A percentile compares a stretch with the other conserved stretches of the same genome.
These are phyloP conservation scores for Backusella morwellensis DNA, from an alignment of 192 early-diverging fungal species.

Conservation along the genomic window DNA sequence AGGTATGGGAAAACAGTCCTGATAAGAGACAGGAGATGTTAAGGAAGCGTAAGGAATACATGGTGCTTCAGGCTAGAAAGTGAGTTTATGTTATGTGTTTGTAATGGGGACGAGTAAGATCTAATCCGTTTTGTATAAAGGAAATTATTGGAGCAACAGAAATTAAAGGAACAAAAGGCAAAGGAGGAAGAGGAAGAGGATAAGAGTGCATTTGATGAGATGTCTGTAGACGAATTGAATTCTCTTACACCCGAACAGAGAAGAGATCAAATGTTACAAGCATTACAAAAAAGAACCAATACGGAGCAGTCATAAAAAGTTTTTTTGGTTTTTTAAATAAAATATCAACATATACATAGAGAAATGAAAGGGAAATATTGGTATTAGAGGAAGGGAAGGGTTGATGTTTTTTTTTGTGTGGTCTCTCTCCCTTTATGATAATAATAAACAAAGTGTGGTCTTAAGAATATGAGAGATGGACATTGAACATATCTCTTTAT, in stretches of 20 bases:
- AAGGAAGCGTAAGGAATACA: slow-evolving; percentile 63
- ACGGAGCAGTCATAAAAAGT: background rate
- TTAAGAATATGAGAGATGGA: too few species aligned
- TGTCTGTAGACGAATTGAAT: slow-evolving; percentile 35
- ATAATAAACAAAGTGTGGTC: too few species aligned
- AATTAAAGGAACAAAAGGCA: slow-evolving; percentile 3
- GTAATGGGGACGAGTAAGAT: background rate
- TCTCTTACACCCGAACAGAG: slow-evolving; percentile 25
- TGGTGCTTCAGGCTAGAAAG: slow-evolving; percentile 71
- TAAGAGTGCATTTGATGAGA: slow-evolving; percentile 15
- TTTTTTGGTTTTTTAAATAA: too few species aligned
- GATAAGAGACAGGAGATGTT: slow-evolving; percentile 61
- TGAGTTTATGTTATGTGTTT: slow-evolving; percentile 17
- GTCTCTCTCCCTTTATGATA: too few species aligned
- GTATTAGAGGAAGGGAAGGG: too few species aligned
- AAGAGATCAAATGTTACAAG: slow-evolving; percentile 34
- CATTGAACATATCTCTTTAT: too few species aligned
- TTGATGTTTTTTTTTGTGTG: too few species aligned
- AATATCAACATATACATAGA: too few species aligned
- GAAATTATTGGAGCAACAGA: slow-evolving; percentile 23
- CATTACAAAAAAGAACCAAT: slow-evolving; percentile 24
- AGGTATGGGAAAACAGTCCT: slow-evolving; percentile 59
- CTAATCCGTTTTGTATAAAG: background rate
- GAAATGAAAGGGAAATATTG: too few species aligned
- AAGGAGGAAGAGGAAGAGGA: background rate